A percentile compares a stretch with the other conserved stretches of the same genome.
Evolutionary conservation across 2,329 filamentous ascomycete genomes (phyloP).

Genomic region (Cyphellophora attinorum): DNA sequence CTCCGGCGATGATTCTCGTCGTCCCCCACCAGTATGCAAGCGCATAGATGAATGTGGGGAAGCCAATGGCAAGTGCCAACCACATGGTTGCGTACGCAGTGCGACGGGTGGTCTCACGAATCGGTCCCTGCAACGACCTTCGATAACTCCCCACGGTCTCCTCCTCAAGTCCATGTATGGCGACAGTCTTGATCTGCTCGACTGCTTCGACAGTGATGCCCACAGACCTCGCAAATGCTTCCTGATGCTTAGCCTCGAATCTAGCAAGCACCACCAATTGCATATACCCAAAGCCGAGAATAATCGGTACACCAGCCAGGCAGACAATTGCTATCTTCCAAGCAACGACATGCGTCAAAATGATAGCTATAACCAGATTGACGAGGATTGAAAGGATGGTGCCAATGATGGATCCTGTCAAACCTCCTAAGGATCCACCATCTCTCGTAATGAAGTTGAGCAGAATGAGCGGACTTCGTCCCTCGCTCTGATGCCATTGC

Average conservation of each 20-base stretch:
- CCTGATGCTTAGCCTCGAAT: constrained; percentile 47
- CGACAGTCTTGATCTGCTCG: constrained; percentile 42
- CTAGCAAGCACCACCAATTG: constrained; percentile 48
- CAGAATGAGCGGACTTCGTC: constrained; percentile 51
- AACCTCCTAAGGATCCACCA: constrained; percentile 54
- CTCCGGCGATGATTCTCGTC: constrained; percentile 56
- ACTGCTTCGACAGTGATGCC: constrained; percentile 43
- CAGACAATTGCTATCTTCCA: constrained; percentile 71
- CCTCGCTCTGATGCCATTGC: constrained; percentile 60
- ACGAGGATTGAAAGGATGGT: constrained; percentile 36
- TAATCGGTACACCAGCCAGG: constrained; percentile 57
- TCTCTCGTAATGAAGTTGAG: constrained; percentile 62
- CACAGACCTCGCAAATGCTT: constrained; percentile 41
- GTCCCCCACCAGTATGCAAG: constrained; percentile 76
- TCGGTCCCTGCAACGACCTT: constrained; percentile 35
- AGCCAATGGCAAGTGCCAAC: constrained; percentile 33
- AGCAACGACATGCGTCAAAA: constrained; percentile 60
- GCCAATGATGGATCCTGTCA: constrained; percentile 32
- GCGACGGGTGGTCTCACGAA: constrained; percentile 37
- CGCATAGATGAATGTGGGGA: constrained; percentile 60
- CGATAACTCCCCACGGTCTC: constrained; percentile 38
- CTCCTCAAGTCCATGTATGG: constrained; percentile 41
- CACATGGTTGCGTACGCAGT: constrained; percentile 37
- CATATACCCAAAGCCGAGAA: constrained; percentile 61
- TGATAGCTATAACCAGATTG: constrained; percentile 59